Conservation (phyloP, 148 eudicot species). For the Spergularia marina region DNA sequence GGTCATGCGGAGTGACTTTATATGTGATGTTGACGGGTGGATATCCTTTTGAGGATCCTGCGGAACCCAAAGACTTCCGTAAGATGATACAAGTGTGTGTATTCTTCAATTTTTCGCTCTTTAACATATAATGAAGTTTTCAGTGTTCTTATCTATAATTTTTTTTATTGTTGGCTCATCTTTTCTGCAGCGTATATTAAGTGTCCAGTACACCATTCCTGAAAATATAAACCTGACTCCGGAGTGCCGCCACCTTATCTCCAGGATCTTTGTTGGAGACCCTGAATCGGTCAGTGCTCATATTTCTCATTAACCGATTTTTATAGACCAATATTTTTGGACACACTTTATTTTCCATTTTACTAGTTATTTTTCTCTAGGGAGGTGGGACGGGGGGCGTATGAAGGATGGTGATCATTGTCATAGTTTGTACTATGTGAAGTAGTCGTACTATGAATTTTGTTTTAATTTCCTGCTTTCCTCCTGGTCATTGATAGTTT, state of each 20-base stretch:
- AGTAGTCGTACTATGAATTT: not conserved
- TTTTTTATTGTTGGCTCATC: not conserved
- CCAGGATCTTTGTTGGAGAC: slow-evolving; percentile 87
- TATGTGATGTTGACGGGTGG: slow-evolving; percentile 90
- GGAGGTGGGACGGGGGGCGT: not conserved
- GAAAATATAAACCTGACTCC: slow-evolving; percentile 58
- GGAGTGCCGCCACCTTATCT: slow-evolving; percentile 80
- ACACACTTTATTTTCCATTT: not conserved
- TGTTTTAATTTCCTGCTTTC: too few relatives aligned
- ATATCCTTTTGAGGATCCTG: slow-evolving; percentile 95
- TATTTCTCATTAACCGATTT: not conserved
- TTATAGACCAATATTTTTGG: too few relatives aligned
- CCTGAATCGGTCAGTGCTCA: slow-evolving; percentile 63
- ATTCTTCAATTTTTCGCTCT: slow-evolving; percentile 5
- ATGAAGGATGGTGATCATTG: not conserved
- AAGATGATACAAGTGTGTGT: slow-evolving; percentile 68
- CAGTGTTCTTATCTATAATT: not conserved
- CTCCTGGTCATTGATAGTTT: not conserved
- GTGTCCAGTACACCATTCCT: slow-evolving; percentile 80
- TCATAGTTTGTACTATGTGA: too few relatives aligned
- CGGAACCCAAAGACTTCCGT: slow-evolving; percentile 78
- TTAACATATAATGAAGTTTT: not conserved
- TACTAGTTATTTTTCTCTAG: not conserved
- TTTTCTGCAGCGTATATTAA: slow-evolving; percentile 67
- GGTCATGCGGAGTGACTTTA: slow-evolving; percentile 97